Conservation (phyloP, 495 filamentous ascomycete species). For the Penicillium cataractarum region DNA sequence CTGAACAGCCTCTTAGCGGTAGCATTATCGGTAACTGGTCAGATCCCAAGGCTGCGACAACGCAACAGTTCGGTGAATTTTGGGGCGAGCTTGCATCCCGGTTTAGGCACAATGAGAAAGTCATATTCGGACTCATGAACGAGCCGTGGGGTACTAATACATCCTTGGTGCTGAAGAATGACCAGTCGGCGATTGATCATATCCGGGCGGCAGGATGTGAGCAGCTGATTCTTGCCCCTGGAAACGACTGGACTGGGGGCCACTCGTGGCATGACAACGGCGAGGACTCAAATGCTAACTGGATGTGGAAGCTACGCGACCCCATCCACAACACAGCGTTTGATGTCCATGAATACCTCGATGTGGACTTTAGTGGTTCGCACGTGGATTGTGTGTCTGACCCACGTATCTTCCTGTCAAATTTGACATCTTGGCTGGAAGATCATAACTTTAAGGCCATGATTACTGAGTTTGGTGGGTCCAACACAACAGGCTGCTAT, state of each 20-base stretch:
- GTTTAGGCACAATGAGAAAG: neutral
- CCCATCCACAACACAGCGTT: neutral
- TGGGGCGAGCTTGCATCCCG: slow-evolving; percentile 1
- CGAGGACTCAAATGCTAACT: neutral
- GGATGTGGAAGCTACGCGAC: neutral
- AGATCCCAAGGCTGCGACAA: neutral
- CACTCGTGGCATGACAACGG: neutral
- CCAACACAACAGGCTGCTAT: neutral
- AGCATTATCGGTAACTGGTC: neutral
- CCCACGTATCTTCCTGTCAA: neutral
- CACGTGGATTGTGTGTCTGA: neutral
- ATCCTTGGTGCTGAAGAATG: neutral
- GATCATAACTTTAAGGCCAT: neutral
- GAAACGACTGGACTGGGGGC: neutral
- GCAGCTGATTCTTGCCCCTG: neutral
- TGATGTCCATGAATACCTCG: neutral
- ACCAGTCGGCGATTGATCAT: neutral
- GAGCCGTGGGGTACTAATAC: neutral
- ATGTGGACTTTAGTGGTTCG: neutral
- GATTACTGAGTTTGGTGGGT: neutral
- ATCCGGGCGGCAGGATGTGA: neutral
- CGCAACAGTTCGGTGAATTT: neutral
- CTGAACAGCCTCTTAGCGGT: neutral
- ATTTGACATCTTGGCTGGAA: neutral
- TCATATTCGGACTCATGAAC: slow-evolving; percentile 1